Percentiles rank a stretch among this genome's conserved stretches.
Conservation (phyloP, 192 early-diverging fungal species). For the Rhizoclosmatium globosum region DNA sequence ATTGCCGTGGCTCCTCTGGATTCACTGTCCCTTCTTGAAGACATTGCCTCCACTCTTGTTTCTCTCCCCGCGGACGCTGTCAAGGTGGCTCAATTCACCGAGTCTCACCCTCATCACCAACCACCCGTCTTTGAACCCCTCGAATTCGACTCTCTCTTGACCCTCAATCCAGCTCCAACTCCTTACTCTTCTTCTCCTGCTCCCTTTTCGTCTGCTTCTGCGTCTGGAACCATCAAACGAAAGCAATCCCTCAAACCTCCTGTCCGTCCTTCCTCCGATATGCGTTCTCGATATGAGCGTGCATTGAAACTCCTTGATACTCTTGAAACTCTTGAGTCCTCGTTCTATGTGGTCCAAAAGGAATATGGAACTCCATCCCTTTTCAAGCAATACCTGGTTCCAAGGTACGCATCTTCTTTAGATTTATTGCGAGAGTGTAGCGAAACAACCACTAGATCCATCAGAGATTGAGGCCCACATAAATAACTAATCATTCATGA, state of each 20-base stretch:
- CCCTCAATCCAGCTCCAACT: background rate
- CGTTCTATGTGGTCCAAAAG: constrained; percentile 21
- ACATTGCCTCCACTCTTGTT: background rate
- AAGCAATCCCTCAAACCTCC: background rate
- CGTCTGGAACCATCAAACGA: background rate
- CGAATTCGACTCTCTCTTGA: background rate
- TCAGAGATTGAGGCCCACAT: no score
- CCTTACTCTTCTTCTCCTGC: background rate
- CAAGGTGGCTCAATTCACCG: background rate
- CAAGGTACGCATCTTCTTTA: constrained; percentile 48
- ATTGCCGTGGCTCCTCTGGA: background rate
- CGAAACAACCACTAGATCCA: no score
- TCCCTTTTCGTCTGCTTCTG: background rate
- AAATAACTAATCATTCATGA: no score
- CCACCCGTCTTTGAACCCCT: background rate
- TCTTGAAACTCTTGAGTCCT: background rate
- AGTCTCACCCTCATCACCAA: background rate
- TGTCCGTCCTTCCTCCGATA: background rate
- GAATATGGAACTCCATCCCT: constrained; percentile 64
- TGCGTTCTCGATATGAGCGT: background rate
- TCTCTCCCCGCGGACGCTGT: background rate
- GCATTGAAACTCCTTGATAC: background rate
- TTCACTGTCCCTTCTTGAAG: background rate
- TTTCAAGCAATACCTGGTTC: constrained; percentile 77
- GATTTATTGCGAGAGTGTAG: constrained; percentile 48